A percentile compares a stretch with the other conserved stretches of the same genome.
Evolutionary conservation across 768 basidiomycete genomes (phyloP).

Genomic region (Mrakia hoshinonis): DNA sequence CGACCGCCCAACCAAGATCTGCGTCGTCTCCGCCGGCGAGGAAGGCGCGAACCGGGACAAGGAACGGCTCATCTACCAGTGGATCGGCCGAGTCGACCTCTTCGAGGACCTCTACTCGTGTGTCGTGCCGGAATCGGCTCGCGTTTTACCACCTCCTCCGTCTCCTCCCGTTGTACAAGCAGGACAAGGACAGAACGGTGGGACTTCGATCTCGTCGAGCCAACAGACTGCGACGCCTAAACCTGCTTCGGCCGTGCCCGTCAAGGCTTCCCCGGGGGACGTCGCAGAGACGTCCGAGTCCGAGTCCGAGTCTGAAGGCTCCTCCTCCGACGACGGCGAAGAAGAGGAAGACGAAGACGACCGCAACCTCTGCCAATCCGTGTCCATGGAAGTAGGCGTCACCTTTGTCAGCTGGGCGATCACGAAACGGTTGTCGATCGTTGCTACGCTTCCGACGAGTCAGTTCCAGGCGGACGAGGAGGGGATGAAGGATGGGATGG

Average conservation of each 20-base stretch:
- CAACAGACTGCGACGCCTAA: neutral
- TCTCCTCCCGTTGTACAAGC: neutral
- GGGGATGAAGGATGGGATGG: neutral
- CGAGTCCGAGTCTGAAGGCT: neutral
- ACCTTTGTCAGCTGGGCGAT: constrained; percentile 6
- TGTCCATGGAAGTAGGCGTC: constrained; percentile 1
- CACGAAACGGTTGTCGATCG: neutral
- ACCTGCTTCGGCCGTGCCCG: neutral
- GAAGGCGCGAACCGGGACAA: constrained; percentile 11
- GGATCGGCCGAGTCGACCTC: neutral
- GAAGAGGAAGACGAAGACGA: neutral
- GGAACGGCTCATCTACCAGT: constrained; percentile 13
- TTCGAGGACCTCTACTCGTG: constrained; percentile 1
- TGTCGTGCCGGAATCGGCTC: neutral
- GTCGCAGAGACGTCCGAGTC: neutral
- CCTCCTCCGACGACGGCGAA: neutral
- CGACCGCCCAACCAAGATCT: constrained; percentile 3
- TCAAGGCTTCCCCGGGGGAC: neutral
- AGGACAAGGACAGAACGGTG: neutral
- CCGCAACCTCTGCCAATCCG: neutral
- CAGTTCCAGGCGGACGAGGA: constrained; percentile 2
- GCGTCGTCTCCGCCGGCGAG: constrained; percentile 3
- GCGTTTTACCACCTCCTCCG: neutral
- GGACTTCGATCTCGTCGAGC: neutral
- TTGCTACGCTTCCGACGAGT: neutral